Evolutionary conservation across 2,329 filamentous ascomycete species (phyloP).

Genomic region (Pseudopyricularia javanii): DNA sequence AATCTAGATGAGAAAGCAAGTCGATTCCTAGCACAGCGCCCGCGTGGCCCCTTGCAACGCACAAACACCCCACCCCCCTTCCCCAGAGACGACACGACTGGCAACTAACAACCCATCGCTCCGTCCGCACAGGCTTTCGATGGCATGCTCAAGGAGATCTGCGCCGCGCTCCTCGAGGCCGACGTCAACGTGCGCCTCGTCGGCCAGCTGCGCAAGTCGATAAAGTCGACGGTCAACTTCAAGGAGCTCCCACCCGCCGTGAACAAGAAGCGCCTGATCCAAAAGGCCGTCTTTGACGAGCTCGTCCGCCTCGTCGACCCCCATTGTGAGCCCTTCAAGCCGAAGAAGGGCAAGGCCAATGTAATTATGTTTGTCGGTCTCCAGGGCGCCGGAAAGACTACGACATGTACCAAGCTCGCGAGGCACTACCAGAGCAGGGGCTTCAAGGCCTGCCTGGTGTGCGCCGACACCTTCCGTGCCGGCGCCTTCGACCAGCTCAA

Average conservation of each 20-base stretch:
- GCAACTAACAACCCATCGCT: neutral
- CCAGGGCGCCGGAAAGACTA: constrained; percentile 96
- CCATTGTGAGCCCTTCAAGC: constrained; percentile 88
- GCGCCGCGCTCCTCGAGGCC: constrained; percentile 85
- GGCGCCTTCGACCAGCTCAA: constrained; percentile 98
- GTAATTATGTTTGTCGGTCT: constrained; percentile 99
- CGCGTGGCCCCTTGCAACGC: constrained; percentile 12
- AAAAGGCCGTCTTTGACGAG: constrained; percentile 96
- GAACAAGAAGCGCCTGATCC: constrained; percentile 97
- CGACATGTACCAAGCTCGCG: constrained; percentile 93
- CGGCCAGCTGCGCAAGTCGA: constrained; percentile 80
- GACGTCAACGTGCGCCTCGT: constrained; percentile 96
- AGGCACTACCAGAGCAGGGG: constrained; percentile 88
- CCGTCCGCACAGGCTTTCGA: constrained; percentile 65
- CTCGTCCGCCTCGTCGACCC: constrained; percentile 92
- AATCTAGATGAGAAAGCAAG: constrained; percentile 91
- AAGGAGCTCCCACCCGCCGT: constrained; percentile 81
- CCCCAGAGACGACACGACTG: neutral
- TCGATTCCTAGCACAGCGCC: neutral
- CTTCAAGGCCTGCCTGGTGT: constrained; percentile 87
- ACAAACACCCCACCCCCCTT: constrained; percentile 19
- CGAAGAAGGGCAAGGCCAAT: constrained; percentile 90
- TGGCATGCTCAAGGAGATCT: constrained; percentile 97
- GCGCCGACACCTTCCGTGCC: constrained; percentile 95
- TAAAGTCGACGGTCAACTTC: constrained; percentile 85